Evolutionary conservation across 805 yeast genomes (phyloP).

Genomic region (Candida berthetii): DNA sequence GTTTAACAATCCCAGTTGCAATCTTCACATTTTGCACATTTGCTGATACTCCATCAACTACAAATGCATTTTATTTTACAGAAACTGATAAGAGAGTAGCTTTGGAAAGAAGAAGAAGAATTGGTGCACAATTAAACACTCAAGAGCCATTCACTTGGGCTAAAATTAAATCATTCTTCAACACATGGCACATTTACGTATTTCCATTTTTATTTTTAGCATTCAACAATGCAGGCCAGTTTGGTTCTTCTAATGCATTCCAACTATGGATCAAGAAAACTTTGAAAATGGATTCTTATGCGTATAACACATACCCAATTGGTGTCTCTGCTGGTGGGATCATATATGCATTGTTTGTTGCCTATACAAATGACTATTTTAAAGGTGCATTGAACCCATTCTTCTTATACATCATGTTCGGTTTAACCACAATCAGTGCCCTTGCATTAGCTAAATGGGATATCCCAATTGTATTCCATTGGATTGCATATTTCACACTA

Average conservation of each 20-base stretch:
- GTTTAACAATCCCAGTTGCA: slow-evolving; percentile 34
- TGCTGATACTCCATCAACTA: slow-evolving; percentile 37
- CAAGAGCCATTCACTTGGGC: slow-evolving; percentile 32
- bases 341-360: slow-evolving; percentile 25
- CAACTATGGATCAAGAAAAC: slow-evolving; percentile 38
- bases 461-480: slow-evolving; percentile 40
- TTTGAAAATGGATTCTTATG: slow-evolving; percentile 22
- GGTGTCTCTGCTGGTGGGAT: slow-evolving; percentile 32
- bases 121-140: slow-evolving; percentile 35
- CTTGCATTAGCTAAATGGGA: slow-evolving; percentile 40
- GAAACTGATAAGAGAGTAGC: slow-evolving; percentile 39
- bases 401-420: slow-evolving; percentile 31
- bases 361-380: slow-evolving; percentile 30
- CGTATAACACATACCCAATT: slow-evolving; percentile 37
- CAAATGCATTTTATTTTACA: slow-evolving; percentile 34
- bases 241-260: slow-evolving; percentile 36
- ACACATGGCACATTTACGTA: slow-evolving; percentile 42
- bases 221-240: slow-evolving; percentile 16
- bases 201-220: slow-evolving; percentile 27
- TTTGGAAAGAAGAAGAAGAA: slow-evolving; percentile 36
- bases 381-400: slow-evolving; percentile 29
- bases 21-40: slow-evolving; percentile 32
- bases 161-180: slow-evolving; percentile 34
- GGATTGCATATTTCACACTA: slow-evolving; percentile 41
- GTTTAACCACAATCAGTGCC: slow-evolving; percentile 34